A percentile compares a stretch with the other conserved stretches of the same genome.
Conservation (phyloP, 345 rosid genomes). For the Linum tenue region DNA sequence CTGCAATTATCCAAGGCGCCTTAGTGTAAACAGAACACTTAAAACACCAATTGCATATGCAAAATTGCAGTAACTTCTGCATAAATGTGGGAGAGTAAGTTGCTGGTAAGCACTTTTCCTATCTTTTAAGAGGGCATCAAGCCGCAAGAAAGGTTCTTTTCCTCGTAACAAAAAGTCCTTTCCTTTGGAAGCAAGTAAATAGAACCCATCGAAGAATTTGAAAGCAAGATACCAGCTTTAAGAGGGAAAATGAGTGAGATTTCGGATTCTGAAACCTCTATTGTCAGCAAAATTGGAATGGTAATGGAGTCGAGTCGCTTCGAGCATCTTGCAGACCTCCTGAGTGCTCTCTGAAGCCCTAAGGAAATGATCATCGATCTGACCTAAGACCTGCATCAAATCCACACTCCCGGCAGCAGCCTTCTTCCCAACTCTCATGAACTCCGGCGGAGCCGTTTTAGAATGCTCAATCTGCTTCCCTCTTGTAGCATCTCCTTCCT, state of each 20-base stretch:
- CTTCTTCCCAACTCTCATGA: constrained; percentile 30
- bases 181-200: no score
- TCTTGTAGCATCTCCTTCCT: constrained; percentile 20
- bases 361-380: constrained; percentile 76
- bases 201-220: no score
- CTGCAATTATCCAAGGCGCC: constrained; percentile 28
- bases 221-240: background rate
- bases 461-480: constrained; percentile 48
- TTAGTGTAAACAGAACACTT: no score
- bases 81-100: no score
- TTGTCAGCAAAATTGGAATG: constrained; percentile 91
- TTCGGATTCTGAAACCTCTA: constrained; percentile 36
- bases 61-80: no score
- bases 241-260: background rate
- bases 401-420: constrained; percentile 23
- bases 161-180: no score
- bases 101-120: no score
- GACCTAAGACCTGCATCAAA: constrained; percentile 54
- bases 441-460: constrained; percentile 47
- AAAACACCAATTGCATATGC: no score
- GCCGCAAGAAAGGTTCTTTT: background rate
- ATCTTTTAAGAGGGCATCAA: no score
- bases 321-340: constrained; percentile 80
- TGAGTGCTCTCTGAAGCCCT: constrained; percentile 78
- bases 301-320: constrained; percentile 84